A percentile compares a stretch with the other conserved stretches of the same genome.
These are phyloP conservation scores for Tricholoma hemisulphureum DNA, from an alignment of 768 basidiomycete genomes.

Conservation along the genomic window DNA sequence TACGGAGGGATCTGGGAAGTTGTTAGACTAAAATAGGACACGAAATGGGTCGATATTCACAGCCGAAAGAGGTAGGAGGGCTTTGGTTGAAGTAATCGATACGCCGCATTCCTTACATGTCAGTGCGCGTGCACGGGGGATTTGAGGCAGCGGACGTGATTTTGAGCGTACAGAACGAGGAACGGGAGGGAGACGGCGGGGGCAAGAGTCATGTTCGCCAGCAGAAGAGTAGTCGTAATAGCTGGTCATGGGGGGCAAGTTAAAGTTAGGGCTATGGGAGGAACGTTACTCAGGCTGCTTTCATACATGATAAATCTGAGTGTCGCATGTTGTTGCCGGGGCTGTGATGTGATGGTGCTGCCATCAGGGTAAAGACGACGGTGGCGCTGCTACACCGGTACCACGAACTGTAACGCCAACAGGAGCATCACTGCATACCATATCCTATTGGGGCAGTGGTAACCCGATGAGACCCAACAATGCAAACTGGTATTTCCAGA, in stretches of 20 bases:
- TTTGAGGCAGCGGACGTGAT: conserved; percentile 49
- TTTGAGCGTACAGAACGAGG: conserved; percentile 18
- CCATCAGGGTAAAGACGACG: not conserved
- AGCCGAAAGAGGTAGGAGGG: conserved; percentile 39
- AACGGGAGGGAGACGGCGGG: conserved; percentile 22
- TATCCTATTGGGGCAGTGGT: not conserved
- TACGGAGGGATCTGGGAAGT: conserved; percentile 40
- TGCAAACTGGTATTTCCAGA: no score
- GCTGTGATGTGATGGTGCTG: not conserved
- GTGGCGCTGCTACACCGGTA: not conserved
- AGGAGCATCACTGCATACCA: not conserved
- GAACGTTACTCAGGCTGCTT: not conserved
- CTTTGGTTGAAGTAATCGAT: conserved; percentile 44
- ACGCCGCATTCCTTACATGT: conserved; percentile 47
- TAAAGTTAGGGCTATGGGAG: not conserved
- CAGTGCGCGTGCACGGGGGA: conserved; percentile 46
- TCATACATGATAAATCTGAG: not conserved
- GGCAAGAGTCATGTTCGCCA: conserved; percentile 12
- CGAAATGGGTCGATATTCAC: conserved; percentile 27
- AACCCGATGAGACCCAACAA: not conserved
- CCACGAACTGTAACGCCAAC: not conserved
- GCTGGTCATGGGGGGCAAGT: conserved; percentile 13
- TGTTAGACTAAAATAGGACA: not conserved
- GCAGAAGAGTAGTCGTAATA: conserved; percentile 9
- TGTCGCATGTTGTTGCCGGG: not conserved